Base-by-base conservation (phyloP, 352 stramenopile genomes). In the Phytophthora citricola region DNA sequence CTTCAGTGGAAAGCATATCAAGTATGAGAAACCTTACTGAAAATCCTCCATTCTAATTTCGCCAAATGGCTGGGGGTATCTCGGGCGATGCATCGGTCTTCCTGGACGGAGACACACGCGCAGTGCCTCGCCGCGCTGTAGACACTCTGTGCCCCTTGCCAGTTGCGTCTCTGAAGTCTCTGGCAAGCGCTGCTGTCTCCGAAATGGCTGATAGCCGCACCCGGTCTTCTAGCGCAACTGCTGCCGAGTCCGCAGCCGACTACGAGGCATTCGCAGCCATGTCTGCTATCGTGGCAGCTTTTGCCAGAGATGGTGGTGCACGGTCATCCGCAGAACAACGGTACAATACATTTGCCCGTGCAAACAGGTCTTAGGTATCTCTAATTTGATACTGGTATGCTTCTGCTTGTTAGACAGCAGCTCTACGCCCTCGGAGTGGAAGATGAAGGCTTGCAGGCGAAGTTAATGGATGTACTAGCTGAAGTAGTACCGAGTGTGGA, bases 381-480 rank as follows among this genome's bases (percentile, higher is more conserved):
- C 31, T 59, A 39, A 67, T 46, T 17, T 17, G 17, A 17, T 17
- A 17, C 0, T 17, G 17, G 17, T 17, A 17, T 17, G 17, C 17
- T 17, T 17, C 17, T 17, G 17, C 17, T 17, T 17, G 17, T 17
- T 17, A 17, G 17, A 17, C 17, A 71, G 31, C 57, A 56, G 39
- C 66, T 83, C 22, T 57, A 63, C 31, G 68, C 58, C 26, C 50
- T 81, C 34, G 77, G 74, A 5, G 43, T 82, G 8, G 59, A 83
- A 15, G 69, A 81, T 26, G 32, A 69, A 34, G 54, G 41, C 0
- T 47, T 79, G 1, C 64, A 78, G 48, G 48, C n/a, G 14, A 71
- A 53, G 34, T 48, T 85, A 0, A 24, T 76, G 12, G 27, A 66
- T 2, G n/a, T 75, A 4, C 10, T 85, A 2, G 44, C 40, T 31